phyloP scores from a whole-genome alignment of 2,329 filamentous ascomycete genomes.

The Alternaria viburni region DNA sequence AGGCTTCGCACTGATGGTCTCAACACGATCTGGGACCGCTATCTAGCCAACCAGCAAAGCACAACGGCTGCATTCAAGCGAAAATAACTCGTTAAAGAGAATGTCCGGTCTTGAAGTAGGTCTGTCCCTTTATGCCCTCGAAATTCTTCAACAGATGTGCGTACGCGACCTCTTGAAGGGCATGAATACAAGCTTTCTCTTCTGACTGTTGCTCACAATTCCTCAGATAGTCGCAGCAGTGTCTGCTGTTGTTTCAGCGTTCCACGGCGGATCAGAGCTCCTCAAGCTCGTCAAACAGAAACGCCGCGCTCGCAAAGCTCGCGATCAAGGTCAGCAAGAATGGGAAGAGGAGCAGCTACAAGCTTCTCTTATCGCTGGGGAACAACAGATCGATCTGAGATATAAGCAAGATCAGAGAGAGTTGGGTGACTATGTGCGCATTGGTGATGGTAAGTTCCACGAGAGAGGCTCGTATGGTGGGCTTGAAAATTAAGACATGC shows the following conservation, averaged over 20 bases:
- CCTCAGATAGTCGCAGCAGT: constrained; percentile 49
- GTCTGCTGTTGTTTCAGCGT: constrained; percentile 52
- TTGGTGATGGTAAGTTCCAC: constrained; percentile 48
- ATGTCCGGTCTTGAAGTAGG: constrained; percentile 42
- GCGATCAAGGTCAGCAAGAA: constrained; percentile 30
- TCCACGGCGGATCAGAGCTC: constrained; percentile 51
- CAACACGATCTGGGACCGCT: not conserved
- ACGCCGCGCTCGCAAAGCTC: constrained; percentile 37
- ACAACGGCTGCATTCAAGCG: not conserved
- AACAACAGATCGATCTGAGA: constrained; percentile 41
- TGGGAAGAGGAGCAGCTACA: constrained; percentile 49
- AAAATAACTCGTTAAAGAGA: not conserved
- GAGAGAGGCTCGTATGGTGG: constrained; percentile 11
- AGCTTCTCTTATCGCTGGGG: constrained; percentile 47
- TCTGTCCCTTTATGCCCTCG: not conserved
- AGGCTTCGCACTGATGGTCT: constrained; percentile 1
- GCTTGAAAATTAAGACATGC: not conserved
- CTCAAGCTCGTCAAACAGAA: constrained; percentile 45
- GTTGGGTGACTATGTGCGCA: constrained; percentile 44
- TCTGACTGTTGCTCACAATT: not conserved
- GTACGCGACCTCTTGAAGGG: not conserved
- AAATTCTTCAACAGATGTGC: not conserved
- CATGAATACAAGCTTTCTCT: not conserved
- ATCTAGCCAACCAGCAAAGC: not conserved
- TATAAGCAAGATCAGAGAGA: constrained; percentile 44